Percentiles rank a stretch among this genome's conserved stretches.
phyloP scores from a whole-genome alignment of 352 stramenopile genomes.

The Aphanomyces invadans region DNA sequence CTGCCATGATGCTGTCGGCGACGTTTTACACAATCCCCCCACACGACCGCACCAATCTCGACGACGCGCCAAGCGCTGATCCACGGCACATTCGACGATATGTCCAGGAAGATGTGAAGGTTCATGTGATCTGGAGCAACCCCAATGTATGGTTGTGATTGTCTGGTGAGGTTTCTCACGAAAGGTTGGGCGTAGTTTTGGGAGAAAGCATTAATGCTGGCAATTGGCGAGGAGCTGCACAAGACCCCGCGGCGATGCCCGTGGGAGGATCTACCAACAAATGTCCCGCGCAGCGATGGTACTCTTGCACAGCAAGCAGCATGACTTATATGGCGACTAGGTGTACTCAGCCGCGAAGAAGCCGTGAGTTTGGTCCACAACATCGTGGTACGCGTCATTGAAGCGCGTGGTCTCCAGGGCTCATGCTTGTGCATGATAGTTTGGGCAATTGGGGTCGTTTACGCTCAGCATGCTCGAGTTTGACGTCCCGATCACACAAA shows the following conservation, averaged over 20 bases:
- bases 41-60: neutral
- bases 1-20: conserved; percentile 79
- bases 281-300: conserved; percentile 11
- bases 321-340: conserved; percentile 22
- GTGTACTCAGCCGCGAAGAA: conserved; percentile 60
- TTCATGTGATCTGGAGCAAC: conserved; percentile 77
- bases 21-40: conserved; percentile 51
- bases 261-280: conserved; percentile 68
- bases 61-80: neutral
- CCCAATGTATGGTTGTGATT: conserved; percentile 27
- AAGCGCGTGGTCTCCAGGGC: too few species aligned
- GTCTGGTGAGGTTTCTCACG: too few species aligned
- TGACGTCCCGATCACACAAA: conserved; percentile 63
- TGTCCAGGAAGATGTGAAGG: conserved; percentile 76
- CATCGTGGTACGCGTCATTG: conserved; percentile 37
- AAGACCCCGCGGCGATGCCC: conserved; percentile 61
- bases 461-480: conserved; percentile 86
- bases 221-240: conserved; percentile 75
- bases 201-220: conserved; percentile 76
- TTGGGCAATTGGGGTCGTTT: conserved; percentile 76
- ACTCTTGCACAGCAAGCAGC: too few species aligned
- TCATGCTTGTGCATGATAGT: conserved; percentile 22
- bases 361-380: conserved; percentile 79
- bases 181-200: too few species aligned
- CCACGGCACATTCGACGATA: conserved; percentile 49